Conservation (phyloP, 2,329 filamentous ascomycete species). For the Dothideomycetidae sp. region DNA sequence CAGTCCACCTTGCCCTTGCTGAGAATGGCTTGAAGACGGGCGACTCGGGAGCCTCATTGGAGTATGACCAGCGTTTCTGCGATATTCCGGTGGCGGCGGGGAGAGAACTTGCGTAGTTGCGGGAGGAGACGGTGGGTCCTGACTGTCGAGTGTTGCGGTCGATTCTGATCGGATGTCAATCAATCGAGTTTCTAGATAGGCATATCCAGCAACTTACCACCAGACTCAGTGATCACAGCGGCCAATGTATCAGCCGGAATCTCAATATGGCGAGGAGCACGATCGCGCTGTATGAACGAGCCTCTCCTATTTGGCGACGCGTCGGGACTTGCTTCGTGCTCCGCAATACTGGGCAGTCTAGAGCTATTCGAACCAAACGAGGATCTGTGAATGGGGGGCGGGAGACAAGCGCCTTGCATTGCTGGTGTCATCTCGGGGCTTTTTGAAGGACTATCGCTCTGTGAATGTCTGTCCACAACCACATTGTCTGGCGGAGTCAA, state of each 20-base stretch:
- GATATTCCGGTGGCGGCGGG: slow-evolving; percentile 20
- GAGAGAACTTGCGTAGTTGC: slow-evolving; percentile 15
- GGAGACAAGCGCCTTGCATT: slow-evolving; percentile 11
- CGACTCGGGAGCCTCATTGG: slow-evolving; percentile 19
- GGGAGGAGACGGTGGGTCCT: slow-evolving; percentile 19
- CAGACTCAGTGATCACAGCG: too few species aligned
- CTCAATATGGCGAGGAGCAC: slow-evolving; percentile 11
- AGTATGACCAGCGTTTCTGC: slow-evolving; percentile 22
- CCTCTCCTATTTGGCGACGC: slow-evolving; percentile 14
- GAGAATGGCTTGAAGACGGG: slow-evolving; percentile 17
- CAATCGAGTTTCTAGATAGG: too few species aligned
- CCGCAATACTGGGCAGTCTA: slow-evolving; percentile 21
- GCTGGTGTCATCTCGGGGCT: slow-evolving; percentile 21
- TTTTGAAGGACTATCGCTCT: slow-evolving; percentile 20
- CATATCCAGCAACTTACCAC: too few species aligned
- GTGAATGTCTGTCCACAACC: slow-evolving; percentile 8
- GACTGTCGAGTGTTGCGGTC: slow-evolving; percentile 17
- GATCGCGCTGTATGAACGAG: slow-evolving; percentile 9
- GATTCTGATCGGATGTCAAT: too few species aligned
- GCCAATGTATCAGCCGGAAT: slow-evolving; percentile 2
- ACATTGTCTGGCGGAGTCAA: slow-evolving; percentile 2
- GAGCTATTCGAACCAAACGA: slow-evolving; percentile 7
- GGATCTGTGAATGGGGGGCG: slow-evolving; percentile 14
- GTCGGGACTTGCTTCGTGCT: slow-evolving; percentile 21
- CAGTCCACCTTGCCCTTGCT: slow-evolving; percentile 16